Percentiles rank a stretch among this genome's conserved stretches.
Evolutionary conservation across 2,329 filamentous ascomycete species (phyloP).

Genomic region (Arthroderma sp.): DNA sequence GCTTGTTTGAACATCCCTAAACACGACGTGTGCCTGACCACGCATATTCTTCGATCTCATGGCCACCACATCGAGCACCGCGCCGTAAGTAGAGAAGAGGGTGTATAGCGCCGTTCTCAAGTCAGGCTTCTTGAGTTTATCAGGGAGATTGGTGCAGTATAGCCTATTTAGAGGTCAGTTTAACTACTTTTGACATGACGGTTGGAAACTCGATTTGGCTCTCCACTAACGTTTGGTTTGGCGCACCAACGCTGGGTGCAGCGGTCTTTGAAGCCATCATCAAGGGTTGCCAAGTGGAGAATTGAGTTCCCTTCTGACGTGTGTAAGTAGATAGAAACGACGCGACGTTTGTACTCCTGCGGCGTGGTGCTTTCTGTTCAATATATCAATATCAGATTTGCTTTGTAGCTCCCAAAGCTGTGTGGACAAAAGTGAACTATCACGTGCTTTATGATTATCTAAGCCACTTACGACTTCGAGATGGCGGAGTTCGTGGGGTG

Average conservation of each 20-base stretch:
- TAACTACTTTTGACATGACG: slow-evolving; percentile 8
- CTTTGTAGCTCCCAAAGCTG: background rate
- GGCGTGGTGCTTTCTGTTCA: background rate
- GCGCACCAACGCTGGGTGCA: slow-evolving; percentile 41
- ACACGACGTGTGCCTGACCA: slow-evolving; percentile 88
- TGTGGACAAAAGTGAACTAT: background rate
- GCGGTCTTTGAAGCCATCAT: slow-evolving; percentile 29
- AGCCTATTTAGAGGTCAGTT: slow-evolving; percentile 44
- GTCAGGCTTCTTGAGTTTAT: slow-evolving; percentile 82
- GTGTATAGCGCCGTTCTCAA: slow-evolving; percentile 79
- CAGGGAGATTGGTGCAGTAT: slow-evolving; percentile 78
- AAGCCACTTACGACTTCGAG: background rate
- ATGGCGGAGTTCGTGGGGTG: background rate
- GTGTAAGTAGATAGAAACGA: background rate
- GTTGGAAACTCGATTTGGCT: slow-evolving; percentile 2
- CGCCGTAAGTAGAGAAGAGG: slow-evolving; percentile 85
- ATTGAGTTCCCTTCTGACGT: background rate
- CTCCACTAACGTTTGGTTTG: slow-evolving; percentile 60
- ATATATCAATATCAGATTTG: background rate
- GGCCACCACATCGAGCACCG: slow-evolving; percentile 81
- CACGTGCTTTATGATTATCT: background rate
- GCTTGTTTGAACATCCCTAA: slow-evolving; percentile 77
- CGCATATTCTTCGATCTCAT: slow-evolving; percentile 87
- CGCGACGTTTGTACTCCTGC: background rate
- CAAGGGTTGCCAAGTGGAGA: background rate